These are phyloP conservation scores for Fusarium tanahbumbuense DNA, from an alignment of 2,329 filamentous ascomycete genomes.

Conservation along the genomic window DNA sequence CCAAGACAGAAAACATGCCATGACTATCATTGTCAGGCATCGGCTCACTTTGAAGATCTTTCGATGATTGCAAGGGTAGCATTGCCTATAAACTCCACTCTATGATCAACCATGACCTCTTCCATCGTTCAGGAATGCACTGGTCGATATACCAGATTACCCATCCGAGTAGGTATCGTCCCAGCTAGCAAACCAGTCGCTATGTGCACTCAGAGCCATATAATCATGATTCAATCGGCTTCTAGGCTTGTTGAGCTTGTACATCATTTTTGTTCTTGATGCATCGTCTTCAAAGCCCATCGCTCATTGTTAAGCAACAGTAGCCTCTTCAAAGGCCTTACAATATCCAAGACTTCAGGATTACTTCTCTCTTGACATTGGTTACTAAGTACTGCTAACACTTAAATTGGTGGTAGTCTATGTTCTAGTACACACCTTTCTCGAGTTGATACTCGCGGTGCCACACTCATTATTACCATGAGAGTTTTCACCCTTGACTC, in stretches of 20 bases:
- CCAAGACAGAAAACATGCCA: slow-evolving; percentile 1
- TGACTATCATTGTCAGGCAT: neutral
- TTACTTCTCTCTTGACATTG: neutral
- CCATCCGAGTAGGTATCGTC: neutral
- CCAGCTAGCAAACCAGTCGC: neutral
- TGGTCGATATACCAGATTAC: neutral
- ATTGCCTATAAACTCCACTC: neutral
- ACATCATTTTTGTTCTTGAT: neutral
- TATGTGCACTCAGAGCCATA: neutral
- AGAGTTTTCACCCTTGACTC: neutral
- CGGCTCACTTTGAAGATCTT: neutral
- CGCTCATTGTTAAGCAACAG: neutral
- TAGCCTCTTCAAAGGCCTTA: neutral
- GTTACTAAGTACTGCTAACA: neutral
- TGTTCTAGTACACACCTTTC: neutral
- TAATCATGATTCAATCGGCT: neutral
- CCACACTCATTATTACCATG: neutral
- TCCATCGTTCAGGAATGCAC: neutral
- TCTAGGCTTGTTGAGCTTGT: neutral
- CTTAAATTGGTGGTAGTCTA: neutral
- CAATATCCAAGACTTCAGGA: neutral
- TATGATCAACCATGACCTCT: neutral
- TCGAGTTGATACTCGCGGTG: neutral
- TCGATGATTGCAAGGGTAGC: neutral
- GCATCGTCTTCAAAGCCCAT: neutral